Conservation (phyloP, 2,329 filamentous ascomycete genomes). For the Aspergillus ochraceus region DNA sequence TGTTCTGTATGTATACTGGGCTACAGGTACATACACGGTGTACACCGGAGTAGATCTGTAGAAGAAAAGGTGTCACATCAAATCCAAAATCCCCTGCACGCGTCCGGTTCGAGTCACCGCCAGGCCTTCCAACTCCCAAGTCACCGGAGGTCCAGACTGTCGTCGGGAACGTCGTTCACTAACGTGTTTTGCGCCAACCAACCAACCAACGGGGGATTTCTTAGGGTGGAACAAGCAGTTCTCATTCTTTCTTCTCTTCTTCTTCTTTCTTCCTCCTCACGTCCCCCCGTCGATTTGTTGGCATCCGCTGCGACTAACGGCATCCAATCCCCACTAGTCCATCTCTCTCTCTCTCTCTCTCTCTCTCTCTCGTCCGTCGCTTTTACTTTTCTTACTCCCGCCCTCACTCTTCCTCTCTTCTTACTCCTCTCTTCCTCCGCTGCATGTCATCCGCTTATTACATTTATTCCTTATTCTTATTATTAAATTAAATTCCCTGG, state of each 20-base stretch:
- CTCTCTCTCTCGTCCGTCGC: not conserved
- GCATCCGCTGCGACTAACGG: not conserved
- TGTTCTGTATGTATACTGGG: too few species aligned
- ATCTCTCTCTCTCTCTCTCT: too few species aligned
- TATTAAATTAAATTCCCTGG: conserved; percentile 1
- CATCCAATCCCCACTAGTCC: not conserved
- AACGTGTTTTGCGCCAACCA: not conserved
- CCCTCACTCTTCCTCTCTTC: not conserved
- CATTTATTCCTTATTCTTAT: not conserved
- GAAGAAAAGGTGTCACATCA: too few species aligned
- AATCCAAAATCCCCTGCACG: conserved; percentile 19
- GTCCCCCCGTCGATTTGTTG: not conserved
- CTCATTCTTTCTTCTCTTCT: too few species aligned
- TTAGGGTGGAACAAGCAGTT: not conserved
- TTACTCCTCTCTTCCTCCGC: not conserved
- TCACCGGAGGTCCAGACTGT: too few species aligned
- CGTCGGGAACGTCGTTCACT: not conserved
- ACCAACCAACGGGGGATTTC: not conserved
- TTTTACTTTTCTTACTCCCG: not conserved
- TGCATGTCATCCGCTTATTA: conserved; percentile 1
- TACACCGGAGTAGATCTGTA: too few species aligned
- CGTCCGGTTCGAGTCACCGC: conserved; percentile 32
- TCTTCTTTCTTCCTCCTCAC: too few species aligned
- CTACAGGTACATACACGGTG: too few species aligned
- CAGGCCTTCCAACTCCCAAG: conserved; percentile 9